Conservation (phyloP, 306 rosid genomes). For the Lathyrus aphaca region DNA sequence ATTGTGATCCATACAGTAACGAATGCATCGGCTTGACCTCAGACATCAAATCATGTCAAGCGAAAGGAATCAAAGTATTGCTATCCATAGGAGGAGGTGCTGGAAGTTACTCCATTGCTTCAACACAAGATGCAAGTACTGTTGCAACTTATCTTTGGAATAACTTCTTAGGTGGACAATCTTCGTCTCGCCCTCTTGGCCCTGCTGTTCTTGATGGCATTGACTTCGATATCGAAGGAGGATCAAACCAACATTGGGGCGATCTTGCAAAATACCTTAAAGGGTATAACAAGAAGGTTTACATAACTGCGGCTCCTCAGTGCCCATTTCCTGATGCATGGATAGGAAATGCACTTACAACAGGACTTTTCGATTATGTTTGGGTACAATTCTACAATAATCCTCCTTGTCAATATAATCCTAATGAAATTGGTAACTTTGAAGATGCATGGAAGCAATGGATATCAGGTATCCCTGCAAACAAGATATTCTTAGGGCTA, state of each 20-base stretch:
- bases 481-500: too few species aligned
- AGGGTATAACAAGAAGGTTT: slow-evolving; percentile 21
- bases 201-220: slow-evolving; percentile 48
- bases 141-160: slow-evolving; percentile 53
- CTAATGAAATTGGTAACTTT: too few species aligned
- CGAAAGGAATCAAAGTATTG: slow-evolving; percentile 49
- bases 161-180: slow-evolving; percentile 51
- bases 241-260: slow-evolving; percentile 18
- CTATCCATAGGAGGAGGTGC: slow-evolving; percentile 51
- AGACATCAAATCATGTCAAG: slow-evolving; percentile 52
- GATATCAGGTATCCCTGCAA: too few species aligned
- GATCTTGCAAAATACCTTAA: slow-evolving; percentile 21
- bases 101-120: slow-evolving; percentile 45
- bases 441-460: too few species aligned
- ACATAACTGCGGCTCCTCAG: slow-evolving; percentile 51
- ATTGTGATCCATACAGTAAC: too few species aligned
- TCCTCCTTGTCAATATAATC: too few species aligned
- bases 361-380: too few species aligned
- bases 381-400: too few species aligned
- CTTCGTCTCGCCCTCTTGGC: slow-evolving; percentile 51
- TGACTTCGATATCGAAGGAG: slow-evolving; percentile 39
- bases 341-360: too few species aligned
- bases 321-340: slow-evolving; percentile 52
- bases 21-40: too few species aligned
- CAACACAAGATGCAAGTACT: slow-evolving; percentile 36